These are phyloP conservation scores for Rhodotorula paludigena DNA, from an alignment of 768 basidiomycete genomes.

Conservation along the genomic window DNA sequence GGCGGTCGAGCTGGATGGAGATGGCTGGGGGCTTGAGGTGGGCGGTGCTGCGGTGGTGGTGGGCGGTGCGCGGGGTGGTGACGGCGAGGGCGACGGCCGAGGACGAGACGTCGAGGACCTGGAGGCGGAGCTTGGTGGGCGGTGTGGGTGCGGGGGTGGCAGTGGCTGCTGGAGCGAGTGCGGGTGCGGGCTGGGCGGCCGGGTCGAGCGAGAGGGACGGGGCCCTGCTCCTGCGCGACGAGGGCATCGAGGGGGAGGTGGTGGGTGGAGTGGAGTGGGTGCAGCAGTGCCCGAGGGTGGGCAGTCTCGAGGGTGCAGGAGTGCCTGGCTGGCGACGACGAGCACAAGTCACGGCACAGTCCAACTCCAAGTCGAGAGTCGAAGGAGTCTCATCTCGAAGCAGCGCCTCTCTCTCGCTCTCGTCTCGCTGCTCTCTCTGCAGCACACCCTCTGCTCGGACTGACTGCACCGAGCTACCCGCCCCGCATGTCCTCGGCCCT, in stretches of 20 bases:
- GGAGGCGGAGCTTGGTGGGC: slow-evolving; percentile 1
- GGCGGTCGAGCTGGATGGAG: slow-evolving; percentile 33
- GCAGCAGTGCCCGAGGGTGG: no score
- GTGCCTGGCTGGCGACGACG: no score
- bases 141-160: neutral
- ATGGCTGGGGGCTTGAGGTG: slow-evolving; percentile 18
- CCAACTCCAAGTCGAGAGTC: no score
- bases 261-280: no score
- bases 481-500: neutral
- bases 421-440: neutral
- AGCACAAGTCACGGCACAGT: no score
- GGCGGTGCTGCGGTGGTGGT: neutral
- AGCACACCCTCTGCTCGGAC: no score
- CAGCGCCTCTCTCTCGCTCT: neutral
- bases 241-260: neutral
- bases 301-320: no score
- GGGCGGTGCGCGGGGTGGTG: slow-evolving; percentile 11
- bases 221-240: neutral
- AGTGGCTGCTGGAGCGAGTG: neutral
- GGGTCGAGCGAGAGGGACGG: slow-evolving; percentile 9
- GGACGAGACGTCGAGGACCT: slow-evolving; percentile 37
- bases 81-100: slow-evolving; percentile 36
- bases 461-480: no score
- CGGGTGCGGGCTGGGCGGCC: neutral
- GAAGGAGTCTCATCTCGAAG: no score